Percentiles rank a stretch among this genome's conserved stretches.
Conservation (phyloP, 495 filamentous ascomycete species). For the Schizothecium vesticola region DNA sequence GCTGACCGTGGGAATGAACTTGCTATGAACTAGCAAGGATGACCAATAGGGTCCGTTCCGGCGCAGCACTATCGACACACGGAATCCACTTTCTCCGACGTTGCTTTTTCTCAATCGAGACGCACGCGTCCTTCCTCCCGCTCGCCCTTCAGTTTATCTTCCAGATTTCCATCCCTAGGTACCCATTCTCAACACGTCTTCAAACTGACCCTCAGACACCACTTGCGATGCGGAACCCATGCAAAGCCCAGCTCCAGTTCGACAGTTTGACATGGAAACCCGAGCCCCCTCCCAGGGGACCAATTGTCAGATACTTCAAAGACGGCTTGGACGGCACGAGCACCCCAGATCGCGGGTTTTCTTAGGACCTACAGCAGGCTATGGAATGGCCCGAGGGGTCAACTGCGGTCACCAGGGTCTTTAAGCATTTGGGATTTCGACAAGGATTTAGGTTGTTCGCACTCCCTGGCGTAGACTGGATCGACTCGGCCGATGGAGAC, state of each 20-base stretch:
- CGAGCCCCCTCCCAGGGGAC: not conserved
- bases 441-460: not conserved
- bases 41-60: not conserved
- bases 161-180: no score
- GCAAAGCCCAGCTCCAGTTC: not conserved
- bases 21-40: not conserved
- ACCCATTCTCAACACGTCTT: not conserved
- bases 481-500: not conserved
- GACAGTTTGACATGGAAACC: not conserved
- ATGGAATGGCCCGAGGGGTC: not conserved
- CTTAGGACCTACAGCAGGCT: not conserved
- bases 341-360: not conserved
- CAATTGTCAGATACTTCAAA: not conserved
- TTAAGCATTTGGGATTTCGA: not conserved
- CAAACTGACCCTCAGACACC: not conserved
- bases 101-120: not conserved
- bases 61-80: not conserved
- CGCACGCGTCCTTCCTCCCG: not conserved
- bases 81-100: not conserved
- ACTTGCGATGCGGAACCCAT: not conserved
- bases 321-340: not conserved
- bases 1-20: no score
- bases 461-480: not conserved
- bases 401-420: not conserved
- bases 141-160: not conserved